A percentile compares a stretch with the other conserved stretches of the same genome.
phyloP scores from a whole-genome alignment of 345 rosid genomes.

The Kernera saxatilis region DNA sequence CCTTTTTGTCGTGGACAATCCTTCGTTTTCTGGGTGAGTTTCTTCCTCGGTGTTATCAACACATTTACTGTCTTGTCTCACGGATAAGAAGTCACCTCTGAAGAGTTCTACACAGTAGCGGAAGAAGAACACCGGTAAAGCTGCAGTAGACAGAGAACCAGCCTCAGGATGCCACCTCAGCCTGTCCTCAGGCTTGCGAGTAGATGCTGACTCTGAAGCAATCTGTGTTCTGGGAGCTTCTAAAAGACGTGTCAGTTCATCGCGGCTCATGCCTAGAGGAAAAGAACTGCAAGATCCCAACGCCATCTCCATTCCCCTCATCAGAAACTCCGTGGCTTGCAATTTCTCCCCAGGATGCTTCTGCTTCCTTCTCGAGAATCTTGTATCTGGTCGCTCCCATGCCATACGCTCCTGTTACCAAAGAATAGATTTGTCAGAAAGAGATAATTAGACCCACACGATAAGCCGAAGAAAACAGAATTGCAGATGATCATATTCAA shows the following conservation, averaged over 20 bases:
- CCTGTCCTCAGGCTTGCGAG: conserved; percentile 30
- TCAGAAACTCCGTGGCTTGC: conserved; percentile 38
- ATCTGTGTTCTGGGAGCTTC: conserved; percentile 28
- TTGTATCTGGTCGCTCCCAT: conserved; percentile 58
- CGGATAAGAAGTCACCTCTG: conserved; percentile 30
- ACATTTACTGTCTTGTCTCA: background rate
- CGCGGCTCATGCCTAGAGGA: conserved; percentile 39
- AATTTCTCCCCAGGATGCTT: conserved; percentile 31
- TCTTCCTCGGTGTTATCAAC: background rate
- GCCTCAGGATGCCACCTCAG: conserved; percentile 19
- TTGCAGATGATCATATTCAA: background rate
- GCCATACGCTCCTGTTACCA: conserved; percentile 40
- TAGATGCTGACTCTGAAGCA: conserved; percentile 27
- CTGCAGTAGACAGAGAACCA: conserved; percentile 29
- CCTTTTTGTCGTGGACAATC: background rate
- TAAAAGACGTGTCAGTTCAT: conserved; percentile 28
- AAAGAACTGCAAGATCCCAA: conserved; percentile 43
- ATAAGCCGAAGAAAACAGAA: background rate
- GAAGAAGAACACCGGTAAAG: conserved; percentile 48
- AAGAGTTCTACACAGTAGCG: conserved; percentile 49
- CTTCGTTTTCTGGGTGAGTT: conserved; percentile 1
- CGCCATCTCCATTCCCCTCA: conserved; percentile 54
- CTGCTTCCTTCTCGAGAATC: conserved; percentile 26
- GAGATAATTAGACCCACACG: background rate
- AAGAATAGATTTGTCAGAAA: conserved; percentile 1